Percentiles rank a stretch among this genome's conserved stretches.
Conservation (phyloP, 495 filamentous ascomycete species). For the Hypoxylon perforatum region DNA sequence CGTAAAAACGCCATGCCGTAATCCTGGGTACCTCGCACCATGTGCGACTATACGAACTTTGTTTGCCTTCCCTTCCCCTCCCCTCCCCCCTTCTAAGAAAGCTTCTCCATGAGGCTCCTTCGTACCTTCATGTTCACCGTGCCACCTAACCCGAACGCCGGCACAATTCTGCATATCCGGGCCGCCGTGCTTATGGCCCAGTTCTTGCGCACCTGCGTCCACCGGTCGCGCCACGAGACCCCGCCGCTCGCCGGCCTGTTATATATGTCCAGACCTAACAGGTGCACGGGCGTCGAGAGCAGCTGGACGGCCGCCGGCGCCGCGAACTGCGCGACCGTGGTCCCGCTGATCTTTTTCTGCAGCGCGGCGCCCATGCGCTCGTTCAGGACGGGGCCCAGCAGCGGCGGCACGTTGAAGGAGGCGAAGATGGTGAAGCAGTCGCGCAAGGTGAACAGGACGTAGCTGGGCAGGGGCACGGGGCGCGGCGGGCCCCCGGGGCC, state of each 20-base stretch:
- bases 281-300: conserved; percentile 84
- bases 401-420: conserved; percentile 87
- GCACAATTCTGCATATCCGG: conserved; percentile 89
- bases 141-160: conserved; percentile 92
- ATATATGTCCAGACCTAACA: conserved; percentile 89
- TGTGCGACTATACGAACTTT: conserved; percentile 4
- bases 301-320: conserved; percentile 86
- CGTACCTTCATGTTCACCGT: conserved; percentile 86
- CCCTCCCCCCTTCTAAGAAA: conserved; percentile 42
- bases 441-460: conserved; percentile 81
- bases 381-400: conserved; percentile 75
- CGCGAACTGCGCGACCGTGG: conserved; percentile 79
- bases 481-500: conserved; percentile 66
- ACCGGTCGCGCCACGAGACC: conserved; percentile 65
- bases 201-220: conserved; percentile 73
- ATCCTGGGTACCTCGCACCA: conserved; percentile 4
- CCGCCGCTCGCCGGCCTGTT: conserved; percentile 69
- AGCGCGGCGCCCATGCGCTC: conserved; percentile 62
- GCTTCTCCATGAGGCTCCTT: conserved; percentile 58
- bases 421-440: conserved; percentile 95
- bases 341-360: conserved; percentile 50
- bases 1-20: conserved; percentile 18
- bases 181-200: conserved; percentile 82
- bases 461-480: conserved; percentile 71
- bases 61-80: too few species aligned